Evolutionary conservation across 208 protist genomes (phyloP), one percentile per base, ranked within the genome.

Genomic region (Porcisia deanei): DNA sequence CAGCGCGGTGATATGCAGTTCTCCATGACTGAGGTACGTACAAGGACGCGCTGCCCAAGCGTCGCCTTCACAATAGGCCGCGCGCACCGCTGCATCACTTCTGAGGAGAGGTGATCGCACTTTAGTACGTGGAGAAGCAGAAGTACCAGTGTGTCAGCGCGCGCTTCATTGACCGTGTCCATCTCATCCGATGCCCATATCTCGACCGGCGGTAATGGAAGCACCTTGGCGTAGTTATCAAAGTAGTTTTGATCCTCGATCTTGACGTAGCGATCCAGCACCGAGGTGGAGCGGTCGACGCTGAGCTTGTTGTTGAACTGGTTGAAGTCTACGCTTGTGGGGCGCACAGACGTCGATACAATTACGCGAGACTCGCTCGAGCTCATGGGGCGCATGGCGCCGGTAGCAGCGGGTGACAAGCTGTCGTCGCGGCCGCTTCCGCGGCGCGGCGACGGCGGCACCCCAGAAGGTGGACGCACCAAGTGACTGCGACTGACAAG

Each of bases 221-320:
- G 71, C 53, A 97, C 89, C 75, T 88, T 87, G 4, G 94, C 89
- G 67, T 91, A 86, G 65, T 80, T 81, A 73, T 91, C 88, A 71
- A 97, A 94, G 82, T 97, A 97, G 78, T 85, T 88, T 66, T 97
- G 86, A 75, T 96, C 93, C 78, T 94, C 87, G 54, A 96, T 87
- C 78, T 94, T 94, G 30, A 97, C 91, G 79, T 89, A 96, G 67
- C 91, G 89, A 84, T 97, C 93, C 18, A 97, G 83, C 53, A 88
- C 79, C n/a, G 88, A 90, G 59, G 77, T 78, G 70, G 91, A 93
- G 39, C 78, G 79, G 34, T 90, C 80, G 43, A 88, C 81, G 67
- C 71, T 89, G 30, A 94, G 80, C 78, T 92, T 94, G 63, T 76
- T 85, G 64, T 79, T 86, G 68, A 91, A 88, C 66, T 93, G 85